Evolutionary conservation across 257 asterid genomes (phyloP).

Genomic region (Fraxinus pennsylvanica): DNA sequence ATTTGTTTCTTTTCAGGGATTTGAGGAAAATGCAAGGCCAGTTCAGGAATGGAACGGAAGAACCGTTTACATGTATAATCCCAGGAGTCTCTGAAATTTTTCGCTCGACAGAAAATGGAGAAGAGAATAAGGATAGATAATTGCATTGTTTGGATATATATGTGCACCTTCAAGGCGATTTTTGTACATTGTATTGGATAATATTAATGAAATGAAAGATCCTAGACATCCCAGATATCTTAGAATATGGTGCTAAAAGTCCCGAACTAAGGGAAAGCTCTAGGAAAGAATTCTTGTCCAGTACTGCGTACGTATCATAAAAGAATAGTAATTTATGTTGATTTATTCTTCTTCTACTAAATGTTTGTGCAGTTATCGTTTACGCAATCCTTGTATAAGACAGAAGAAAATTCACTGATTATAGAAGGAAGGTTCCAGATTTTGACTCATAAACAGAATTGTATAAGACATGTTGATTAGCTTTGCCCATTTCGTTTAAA

Average conservation of each 20-base stretch:
- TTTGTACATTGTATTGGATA: background rate
- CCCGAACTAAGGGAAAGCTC: no score
- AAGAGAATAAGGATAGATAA: background rate
- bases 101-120: background rate
- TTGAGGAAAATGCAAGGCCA: conserved; percentile 55
- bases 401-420: background rate
- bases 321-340: background rate
- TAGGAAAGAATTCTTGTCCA: background rate
- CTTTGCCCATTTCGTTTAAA: no score
- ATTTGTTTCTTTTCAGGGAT: conserved; percentile 37
- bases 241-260: no score
- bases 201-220: background rate
- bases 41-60: conserved; percentile 29
- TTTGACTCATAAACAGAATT: no score
- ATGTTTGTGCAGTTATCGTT: background rate
- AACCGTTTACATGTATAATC: conserved; percentile 34
- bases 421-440: no score
- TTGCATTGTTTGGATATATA: background rate
- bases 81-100: conserved; percentile 1
- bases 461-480: no score
- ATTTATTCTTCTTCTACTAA: no score
- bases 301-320: background rate
- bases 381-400: background rate
- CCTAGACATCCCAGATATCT: no score
- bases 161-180: background rate